phyloP scores from a whole-genome alignment of 306 rosid species.

The Neltuma alba region DNA sequence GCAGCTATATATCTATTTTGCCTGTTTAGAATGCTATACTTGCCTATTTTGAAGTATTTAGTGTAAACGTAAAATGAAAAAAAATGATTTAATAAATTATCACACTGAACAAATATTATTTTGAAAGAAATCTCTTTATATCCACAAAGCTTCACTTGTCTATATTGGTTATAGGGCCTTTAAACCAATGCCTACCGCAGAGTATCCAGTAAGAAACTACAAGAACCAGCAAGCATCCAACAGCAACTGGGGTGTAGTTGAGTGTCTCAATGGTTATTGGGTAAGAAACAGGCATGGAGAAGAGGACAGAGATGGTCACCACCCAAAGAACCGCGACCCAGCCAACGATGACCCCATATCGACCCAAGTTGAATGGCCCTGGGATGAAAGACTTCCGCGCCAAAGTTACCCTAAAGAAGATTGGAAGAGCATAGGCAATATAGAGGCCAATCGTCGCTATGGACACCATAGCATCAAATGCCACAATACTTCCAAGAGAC shows the following conservation, averaged over 20 bases:
- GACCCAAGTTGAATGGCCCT: conserved; percentile 89
- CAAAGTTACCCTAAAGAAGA: conserved; percentile 86
- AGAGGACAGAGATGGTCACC: conserved; percentile 68
- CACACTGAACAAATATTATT: neutral
- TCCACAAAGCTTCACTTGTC: conserved; percentile 38
- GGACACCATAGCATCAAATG: conserved; percentile 95
- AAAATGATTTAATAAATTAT: neutral
- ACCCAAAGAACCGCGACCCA: conserved; percentile 96
- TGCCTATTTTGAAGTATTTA: neutral
- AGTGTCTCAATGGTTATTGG: conserved; percentile 74
- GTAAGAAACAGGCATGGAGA: conserved; percentile 85
- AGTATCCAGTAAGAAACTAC: conserved; percentile 69
- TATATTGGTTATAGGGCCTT: conserved; percentile 79
- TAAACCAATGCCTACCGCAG: conserved; percentile 78
- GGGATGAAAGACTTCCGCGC: conserved; percentile 64
- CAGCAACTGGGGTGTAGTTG: conserved; percentile 93
- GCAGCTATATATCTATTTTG: no score
- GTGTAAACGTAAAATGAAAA: neutral
- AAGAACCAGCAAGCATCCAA: conserved; percentile 73
- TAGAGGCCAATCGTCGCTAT: conserved; percentile 90
- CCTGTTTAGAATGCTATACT: no score
- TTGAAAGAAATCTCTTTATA: neutral
- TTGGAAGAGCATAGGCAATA: conserved; percentile 92
- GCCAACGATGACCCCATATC: conserved; percentile 64
- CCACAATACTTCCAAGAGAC: conserved; percentile 97